Evolutionary conservation across 73 alveolate genomes (phyloP), one percentile per base, ranked within the genome.

Genomic region (Symbiodinium pilosum): DNA sequence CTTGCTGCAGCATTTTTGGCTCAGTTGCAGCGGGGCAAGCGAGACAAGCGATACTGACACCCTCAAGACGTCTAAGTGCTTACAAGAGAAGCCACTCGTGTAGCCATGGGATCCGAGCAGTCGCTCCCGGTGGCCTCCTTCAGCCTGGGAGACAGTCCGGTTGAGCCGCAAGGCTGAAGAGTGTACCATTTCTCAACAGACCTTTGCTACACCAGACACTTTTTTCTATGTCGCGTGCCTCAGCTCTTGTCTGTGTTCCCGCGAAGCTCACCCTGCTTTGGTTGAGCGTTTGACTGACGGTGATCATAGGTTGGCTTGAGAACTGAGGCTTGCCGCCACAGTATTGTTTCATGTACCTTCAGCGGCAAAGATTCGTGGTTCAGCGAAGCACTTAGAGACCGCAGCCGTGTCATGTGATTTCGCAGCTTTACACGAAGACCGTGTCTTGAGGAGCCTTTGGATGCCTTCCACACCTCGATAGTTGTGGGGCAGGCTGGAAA

Each of bases 401-500:
- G 71, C 52, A 77, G 24, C 14, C 47, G 43, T 26, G 3, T 73
- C 39, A 24, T n/a, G 39, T 12, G 83, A 14, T 68, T 24, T 24
- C 32, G 4, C 21, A 8, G 41, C 32, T 32, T 7, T 68, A 47
- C 59, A 34, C 34, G 36, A 59, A 59, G 38, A 59, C 21, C 26
- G 18, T 8, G 85, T 7, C 39, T n/a, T 20, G 26, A 89, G 96
- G 96, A 89, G 52, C 96, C 96, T 36, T 44, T 89, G 30, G 96
- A 89, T 41, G 96, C 96, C 52, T 89, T 30, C 77, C 96, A 89
- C 73, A 89, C 96, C 56, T 89, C 96, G 81, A 64, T 89, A 73
- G 96, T 89, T 40, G 36, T 89, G 75, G 96, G 96, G n/a, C 87
- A 89, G 95, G 95, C 69, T 28, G 21, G 51, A 4, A 39, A n/a